Evolutionary conservation across 2,329 filamentous ascomycete species (phyloP).

Genomic region (Corynespora cassiicola): DNA sequence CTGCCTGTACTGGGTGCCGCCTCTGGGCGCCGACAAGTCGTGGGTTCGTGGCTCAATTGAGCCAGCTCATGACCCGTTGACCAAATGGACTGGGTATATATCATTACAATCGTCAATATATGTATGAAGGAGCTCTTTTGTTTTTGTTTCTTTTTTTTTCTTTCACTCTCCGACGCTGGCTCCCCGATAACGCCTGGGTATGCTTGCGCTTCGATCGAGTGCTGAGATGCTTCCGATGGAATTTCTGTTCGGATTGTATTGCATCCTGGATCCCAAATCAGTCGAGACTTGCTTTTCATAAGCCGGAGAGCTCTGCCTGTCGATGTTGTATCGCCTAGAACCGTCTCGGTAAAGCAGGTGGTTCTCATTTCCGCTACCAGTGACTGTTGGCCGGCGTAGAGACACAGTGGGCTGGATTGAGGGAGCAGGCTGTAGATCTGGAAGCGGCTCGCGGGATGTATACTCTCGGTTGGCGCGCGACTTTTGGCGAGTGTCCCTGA

Average conservation of each 20-base stretch:
- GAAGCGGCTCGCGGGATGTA: slow-evolving; percentile 45
- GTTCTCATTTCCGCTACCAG: slow-evolving; percentile 30
- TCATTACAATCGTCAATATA: slow-evolving; percentile 34
- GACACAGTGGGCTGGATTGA: slow-evolving; percentile 31
- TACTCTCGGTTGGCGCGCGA: slow-evolving; percentile 40
- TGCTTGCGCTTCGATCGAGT: slow-evolving; percentile 34
- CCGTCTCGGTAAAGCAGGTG: slow-evolving; percentile 33
- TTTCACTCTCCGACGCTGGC: slow-evolving; percentile 42
- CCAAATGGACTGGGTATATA: slow-evolving; percentile 34
- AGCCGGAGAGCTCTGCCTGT: slow-evolving; percentile 37
- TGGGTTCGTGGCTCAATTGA: too few relatives aligned
- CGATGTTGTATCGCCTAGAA: slow-evolving; percentile 33
- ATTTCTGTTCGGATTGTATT: slow-evolving; percentile 33
- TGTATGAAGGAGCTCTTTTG: slow-evolving; percentile 5
- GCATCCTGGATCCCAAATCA: slow-evolving; percentile 29
- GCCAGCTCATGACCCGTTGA: background rate
- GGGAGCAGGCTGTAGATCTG: slow-evolving; percentile 40
- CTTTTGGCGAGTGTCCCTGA: slow-evolving; percentile 40
- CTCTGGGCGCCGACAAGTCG: slow-evolving; percentile 1
- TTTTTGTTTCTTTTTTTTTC: slow-evolving; percentile 10
- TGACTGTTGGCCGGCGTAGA: slow-evolving; percentile 39
- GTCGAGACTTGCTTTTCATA: slow-evolving; percentile 35
- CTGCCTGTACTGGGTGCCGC: background rate
- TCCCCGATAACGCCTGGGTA: slow-evolving; percentile 35
- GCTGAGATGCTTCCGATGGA: slow-evolving; percentile 34